Percentiles rank a stretch among this genome's conserved stretches.
These are phyloP conservation scores for Claviceps sorghi DNA, from an alignment of 2,329 filamentous ascomycete genomes.

Conservation along the genomic window DNA sequence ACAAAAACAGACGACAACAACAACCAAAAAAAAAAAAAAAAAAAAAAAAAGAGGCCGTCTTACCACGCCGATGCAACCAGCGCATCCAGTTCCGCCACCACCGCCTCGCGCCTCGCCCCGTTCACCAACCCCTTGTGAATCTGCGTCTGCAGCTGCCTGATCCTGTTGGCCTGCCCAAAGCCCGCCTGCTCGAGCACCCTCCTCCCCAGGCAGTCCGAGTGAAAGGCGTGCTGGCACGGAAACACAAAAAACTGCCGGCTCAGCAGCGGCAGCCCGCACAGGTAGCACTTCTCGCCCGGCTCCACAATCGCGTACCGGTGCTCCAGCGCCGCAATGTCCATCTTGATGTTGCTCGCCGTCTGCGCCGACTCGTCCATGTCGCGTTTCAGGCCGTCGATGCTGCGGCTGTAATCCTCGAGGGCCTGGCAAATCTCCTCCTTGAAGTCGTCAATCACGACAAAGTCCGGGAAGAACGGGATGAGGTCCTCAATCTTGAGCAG, in stretches of 20 bases:
- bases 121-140: conserved; percentile 62
- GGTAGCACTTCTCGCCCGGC: conserved; percentile 86
- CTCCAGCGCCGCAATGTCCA: conserved; percentile 74
- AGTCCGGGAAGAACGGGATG: conserved; percentile 97
- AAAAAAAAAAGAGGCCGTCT: conserved; percentile 14
- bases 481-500: conserved; percentile 89
- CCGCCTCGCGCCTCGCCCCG: conserved; percentile 60
- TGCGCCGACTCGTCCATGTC: conserved; percentile 93
- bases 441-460: conserved; percentile 97
- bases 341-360: conserved; percentile 80
- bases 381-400: conserved; percentile 73
- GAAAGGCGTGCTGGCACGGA: conserved; percentile 94
- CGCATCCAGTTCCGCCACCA: conserved; percentile 81
- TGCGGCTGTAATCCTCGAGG: conserved; percentile 81
- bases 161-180: conserved; percentile 59
- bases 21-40: no score
- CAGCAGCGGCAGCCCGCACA: conserved; percentile 71
- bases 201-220: conserved; percentile 81
- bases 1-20: no score
- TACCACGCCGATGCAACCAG: conserved; percentile 82
- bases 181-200: conserved; percentile 74
- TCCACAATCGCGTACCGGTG: conserved; percentile 91
- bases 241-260: conserved; percentile 96
- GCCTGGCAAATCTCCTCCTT: conserved; percentile 95
- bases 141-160: conserved; percentile 71